These are phyloP conservation scores for Heliamphora pulchella DNA, from an alignment of 179 eudicot genomes.

Conservation along the genomic window DNA sequence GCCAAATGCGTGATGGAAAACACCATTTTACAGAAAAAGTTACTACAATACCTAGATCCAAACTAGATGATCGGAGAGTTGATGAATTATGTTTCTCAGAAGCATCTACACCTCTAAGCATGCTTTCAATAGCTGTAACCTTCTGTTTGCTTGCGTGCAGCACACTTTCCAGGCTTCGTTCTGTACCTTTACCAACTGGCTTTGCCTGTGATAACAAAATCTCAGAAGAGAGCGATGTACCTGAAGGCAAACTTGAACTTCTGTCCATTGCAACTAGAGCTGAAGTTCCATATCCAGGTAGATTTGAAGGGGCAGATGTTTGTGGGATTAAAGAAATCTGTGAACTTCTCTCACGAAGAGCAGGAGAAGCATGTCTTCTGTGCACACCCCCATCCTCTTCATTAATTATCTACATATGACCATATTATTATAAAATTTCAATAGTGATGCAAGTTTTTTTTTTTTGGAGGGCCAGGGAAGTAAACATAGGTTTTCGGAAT, in stretches of 20 bases:
- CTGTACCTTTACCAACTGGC: slow-evolving; percentile 55
- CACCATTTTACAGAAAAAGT: slow-evolving; percentile 11
- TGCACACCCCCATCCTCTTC: slow-evolving; percentile 94
- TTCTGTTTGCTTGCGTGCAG: slow-evolving; percentile 88
- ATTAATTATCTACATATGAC: slow-evolving; percentile 50
- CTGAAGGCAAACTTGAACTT: slow-evolving; percentile 63
- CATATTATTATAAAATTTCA: slow-evolving; percentile 3
- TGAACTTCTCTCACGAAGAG: slow-evolving; percentile 67
- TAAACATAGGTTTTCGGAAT: background rate
- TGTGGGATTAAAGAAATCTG: slow-evolving; percentile 44
- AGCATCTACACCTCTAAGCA: slow-evolving; percentile 80
- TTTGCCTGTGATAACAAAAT: slow-evolving; percentile 65
- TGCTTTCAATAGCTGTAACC: slow-evolving; percentile 92
- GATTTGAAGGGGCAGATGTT: slow-evolving; percentile 50
- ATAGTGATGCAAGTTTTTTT: background rate
- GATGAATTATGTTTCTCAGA: slow-evolving; percentile 58
- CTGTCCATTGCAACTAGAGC: slow-evolving; percentile 96
- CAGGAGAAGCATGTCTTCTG: slow-evolving; percentile 93
- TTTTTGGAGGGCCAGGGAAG: background rate
- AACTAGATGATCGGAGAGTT: slow-evolving; percentile 68
- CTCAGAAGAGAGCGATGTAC: slow-evolving; percentile 63
- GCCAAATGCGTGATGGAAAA: background rate
- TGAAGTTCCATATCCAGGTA: slow-evolving; percentile 95
- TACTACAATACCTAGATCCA: slow-evolving; percentile 74
- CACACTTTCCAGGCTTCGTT: slow-evolving; percentile 84